Evolutionary conservation across 371 early-diverging fungal species (phyloP).

Genomic region (Apophysomyces ossiformis): DNA sequence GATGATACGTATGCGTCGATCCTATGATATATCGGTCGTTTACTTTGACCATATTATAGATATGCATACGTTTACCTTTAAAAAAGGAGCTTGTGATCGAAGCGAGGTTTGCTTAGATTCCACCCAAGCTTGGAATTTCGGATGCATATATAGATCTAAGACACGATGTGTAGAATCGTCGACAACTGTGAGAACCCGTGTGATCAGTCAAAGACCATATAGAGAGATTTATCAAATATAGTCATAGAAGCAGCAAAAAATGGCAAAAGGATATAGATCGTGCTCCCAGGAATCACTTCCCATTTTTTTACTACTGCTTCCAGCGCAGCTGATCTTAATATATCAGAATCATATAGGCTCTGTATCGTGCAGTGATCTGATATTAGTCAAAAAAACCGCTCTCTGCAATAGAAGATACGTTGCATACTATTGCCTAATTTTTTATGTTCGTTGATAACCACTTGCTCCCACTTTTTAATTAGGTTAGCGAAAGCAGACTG

Average conservation of each 20-base stretch:
- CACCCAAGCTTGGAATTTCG: constrained; percentile 25
- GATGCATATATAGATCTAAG: constrained; percentile 24
- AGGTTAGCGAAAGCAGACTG: too few relatives aligned
- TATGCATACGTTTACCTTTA: constrained; percentile 10
- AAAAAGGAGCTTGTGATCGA: constrained; percentile 9
- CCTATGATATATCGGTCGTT: neutral
- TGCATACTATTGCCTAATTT: constrained; percentile 14
- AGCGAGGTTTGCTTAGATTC: constrained; percentile 13
- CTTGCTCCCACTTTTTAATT: constrained; percentile 24
- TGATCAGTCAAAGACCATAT: constrained; percentile 16
- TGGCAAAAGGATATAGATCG: constrained; percentile 20
- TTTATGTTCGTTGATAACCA: constrained; percentile 4
- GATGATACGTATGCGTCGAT: constrained; percentile 32
- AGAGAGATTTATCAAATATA: neutral
- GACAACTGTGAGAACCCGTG: constrained; percentile 20
- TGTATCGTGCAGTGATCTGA: constrained; percentile 18
- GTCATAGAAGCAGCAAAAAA: constrained; percentile 4
- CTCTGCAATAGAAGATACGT: neutral
- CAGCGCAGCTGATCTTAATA: neutral
- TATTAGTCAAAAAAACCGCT: neutral
- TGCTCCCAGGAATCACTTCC: constrained; percentile 12
- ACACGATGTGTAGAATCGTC: constrained; percentile 12
- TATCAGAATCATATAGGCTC: constrained; percentile 13
- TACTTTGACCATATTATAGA: neutral
- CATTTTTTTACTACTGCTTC: constrained; percentile 22